A percentile compares a stretch with the other conserved stretches of the same genome.
Evolutionary conservation across 2,329 filamentous ascomycete species (phyloP).

Genomic region (Colletotrichum viniferum): DNA sequence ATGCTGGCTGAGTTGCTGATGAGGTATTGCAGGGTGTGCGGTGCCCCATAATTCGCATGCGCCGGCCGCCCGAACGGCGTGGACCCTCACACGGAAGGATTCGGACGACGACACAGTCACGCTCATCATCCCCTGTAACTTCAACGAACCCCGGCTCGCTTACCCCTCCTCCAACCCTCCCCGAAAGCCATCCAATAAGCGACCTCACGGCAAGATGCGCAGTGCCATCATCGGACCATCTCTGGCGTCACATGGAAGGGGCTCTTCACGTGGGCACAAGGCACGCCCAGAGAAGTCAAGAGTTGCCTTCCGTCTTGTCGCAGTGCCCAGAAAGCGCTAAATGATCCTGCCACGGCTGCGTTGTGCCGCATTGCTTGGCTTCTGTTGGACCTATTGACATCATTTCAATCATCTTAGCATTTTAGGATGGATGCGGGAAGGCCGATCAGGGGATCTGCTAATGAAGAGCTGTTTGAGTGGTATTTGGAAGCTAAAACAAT

Average conservation of each 20-base stretch:
- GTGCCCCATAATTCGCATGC: neutral
- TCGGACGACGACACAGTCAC: neutral
- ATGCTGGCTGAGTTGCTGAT: no score
- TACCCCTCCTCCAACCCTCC: neutral
- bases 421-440: neutral
- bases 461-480: neutral
- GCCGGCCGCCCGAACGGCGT: neutral
- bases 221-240: neutral
- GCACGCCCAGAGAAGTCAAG: conserved; percentile 2
- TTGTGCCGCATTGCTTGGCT: conserved; percentile 8
- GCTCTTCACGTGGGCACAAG: neutral
- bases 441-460: neutral
- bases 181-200: neutral
- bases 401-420: neutral
- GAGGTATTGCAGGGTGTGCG: no score
- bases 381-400: neutral
- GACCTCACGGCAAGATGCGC: neutral
- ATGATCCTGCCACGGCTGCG: neutral
- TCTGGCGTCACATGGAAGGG: neutral
- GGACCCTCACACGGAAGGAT: neutral
- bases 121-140: neutral
- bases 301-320: neutral
- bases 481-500: neutral
- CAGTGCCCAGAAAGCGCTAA: neutral
- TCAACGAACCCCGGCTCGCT: neutral